Conservation (phyloP, 1,284 basidiomycete species). For the Apiotrichum laibachii region DNA sequence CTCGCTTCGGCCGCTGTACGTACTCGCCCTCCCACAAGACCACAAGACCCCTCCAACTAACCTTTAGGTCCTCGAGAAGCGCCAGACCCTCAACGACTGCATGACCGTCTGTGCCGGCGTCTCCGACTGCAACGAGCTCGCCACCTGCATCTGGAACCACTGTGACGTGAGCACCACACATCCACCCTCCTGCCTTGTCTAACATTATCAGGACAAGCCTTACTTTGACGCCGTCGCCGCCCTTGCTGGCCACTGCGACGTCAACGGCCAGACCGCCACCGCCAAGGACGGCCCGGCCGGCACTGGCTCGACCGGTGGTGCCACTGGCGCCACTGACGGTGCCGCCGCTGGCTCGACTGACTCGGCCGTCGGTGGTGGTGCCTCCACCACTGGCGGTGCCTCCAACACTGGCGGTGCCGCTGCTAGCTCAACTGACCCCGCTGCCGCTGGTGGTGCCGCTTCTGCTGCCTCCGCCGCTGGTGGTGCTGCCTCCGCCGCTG, state of each 20-base stretch:
- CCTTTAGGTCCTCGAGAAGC: constrained; percentile 3
- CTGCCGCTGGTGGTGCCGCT: no score
- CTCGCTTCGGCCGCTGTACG: constrained; percentile 13
- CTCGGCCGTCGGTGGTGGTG: neutral
- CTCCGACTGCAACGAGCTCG: constrained; percentile 12
- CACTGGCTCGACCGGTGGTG: neutral
- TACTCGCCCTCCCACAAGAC: neutral
- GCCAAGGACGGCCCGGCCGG: neutral
- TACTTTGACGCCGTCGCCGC: constrained; percentile 8
- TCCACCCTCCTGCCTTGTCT: neutral
- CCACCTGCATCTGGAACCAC: constrained; percentile 18
- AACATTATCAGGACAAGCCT: constrained; percentile 6
- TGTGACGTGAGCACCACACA: constrained; percentile 18
- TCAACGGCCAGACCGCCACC: constrained; percentile 2
- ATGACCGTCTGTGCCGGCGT: neutral
- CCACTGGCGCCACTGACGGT: neutral
- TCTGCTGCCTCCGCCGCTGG: neutral
- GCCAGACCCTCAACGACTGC: constrained; percentile 6
- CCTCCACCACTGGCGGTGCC: neutral
- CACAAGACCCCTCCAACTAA: neutral
- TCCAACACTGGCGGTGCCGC: constrained; percentile 1
- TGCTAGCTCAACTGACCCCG: neutral
- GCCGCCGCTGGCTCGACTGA: neutral
- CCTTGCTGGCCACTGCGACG: constrained; percentile 2
- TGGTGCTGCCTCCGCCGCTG: neutral